These are phyloP conservation scores for Cryphonectria parasitica DNA, from an alignment of 2,329 filamentous ascomycete species.

Conservation along the genomic window DNA sequence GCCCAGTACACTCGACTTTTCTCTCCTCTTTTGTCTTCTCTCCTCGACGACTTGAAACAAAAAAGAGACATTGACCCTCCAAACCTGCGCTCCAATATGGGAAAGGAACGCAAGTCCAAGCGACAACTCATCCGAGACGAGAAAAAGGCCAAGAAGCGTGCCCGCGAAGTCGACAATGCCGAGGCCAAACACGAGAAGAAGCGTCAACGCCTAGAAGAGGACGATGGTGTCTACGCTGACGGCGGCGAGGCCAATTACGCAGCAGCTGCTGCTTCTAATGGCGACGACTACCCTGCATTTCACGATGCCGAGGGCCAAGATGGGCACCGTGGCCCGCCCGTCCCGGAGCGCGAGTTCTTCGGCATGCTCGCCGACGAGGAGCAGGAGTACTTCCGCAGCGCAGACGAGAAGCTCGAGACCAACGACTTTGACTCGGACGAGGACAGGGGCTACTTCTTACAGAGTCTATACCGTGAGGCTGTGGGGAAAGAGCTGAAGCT, in stretches of 20 bases:
- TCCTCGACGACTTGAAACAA: not conserved
- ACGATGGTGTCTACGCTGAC: slow-evolving; percentile 10
- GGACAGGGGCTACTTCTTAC: slow-evolving; percentile 71
- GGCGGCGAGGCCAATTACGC: slow-evolving; percentile 13
- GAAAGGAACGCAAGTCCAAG: slow-evolving; percentile 43
- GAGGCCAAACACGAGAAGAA: slow-evolving; percentile 35
- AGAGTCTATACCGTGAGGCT: slow-evolving; percentile 85
- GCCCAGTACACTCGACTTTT: not conserved
- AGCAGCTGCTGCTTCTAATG: slow-evolving; percentile 9
- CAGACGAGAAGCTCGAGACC: slow-evolving; percentile 85
- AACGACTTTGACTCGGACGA: slow-evolving; percentile 84
- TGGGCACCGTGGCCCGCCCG: slow-evolving; percentile 19
- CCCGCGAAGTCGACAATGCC: slow-evolving; percentile 35
- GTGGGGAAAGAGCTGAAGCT: slow-evolving; percentile 94
- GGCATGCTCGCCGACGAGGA: slow-evolving; percentile 91
- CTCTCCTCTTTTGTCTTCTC: not conserved
- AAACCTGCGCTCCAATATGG: slow-evolving; percentile 34
- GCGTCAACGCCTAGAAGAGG: slow-evolving; percentile 33
- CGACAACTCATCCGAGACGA: slow-evolving; percentile 43
- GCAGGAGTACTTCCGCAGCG: slow-evolving; percentile 91
- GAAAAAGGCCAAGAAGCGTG: slow-evolving; percentile 42
- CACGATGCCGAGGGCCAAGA: slow-evolving; percentile 11
- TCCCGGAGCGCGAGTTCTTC: slow-evolving; percentile 76
- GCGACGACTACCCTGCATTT: slow-evolving; percentile 13
- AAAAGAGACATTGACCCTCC: not conserved